Base-by-base conservation (phyloP, 1,284 basidiomycete species). In the Farysia itapuensis region DNA sequence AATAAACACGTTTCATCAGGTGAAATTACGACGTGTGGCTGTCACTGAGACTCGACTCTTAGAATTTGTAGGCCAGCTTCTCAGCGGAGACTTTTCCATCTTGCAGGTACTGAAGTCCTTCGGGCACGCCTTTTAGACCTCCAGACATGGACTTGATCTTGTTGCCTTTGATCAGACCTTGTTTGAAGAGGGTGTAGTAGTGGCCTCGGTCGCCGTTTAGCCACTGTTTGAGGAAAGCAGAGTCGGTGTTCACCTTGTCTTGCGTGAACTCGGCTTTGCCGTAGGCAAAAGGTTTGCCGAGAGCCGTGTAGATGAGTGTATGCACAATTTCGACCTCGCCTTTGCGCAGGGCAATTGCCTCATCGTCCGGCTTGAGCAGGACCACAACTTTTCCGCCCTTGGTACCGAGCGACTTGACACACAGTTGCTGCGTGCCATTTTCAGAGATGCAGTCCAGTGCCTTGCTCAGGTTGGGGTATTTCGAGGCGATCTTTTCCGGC, bases 361-460 rank as follows among this genome's bases (percentile, higher is more conserved):
- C 60, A n/a, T 46, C 24, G 34, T 69, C 57, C 12, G 67, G 59
- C 28, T 64, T 65, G 42, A 75, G 60, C 12, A 75, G 48, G 1
- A 64, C 59, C 4, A 63, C 57, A 24, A 74, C 33, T 26, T 66
- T 64, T 8, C 66, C 61, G 7, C 60, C 60, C 13, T 63, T 39
- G 15, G 43, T 21, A 14, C 64, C 59, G 25, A 75, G 60, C 11
- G 59, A 60, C 14, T 51, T 38, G 24, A 59, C 67, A 19, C 46
- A 57, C 12, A 68, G 53, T 35, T 49, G 48, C 40, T 67, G 63
- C 15, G 71, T 72, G 9, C 72, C 72, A 20, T 68, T 48, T 40
- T 74, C 71, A 4, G 59, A 65, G 41, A 67, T 67, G 43, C 68
- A 72, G 41, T 75, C 73, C 20, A 72, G 57, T 3, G 72, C 73